Evolutionary conservation across 352 stramenopile species (phyloP).

Genomic region (Phytophthora pistaciae): DNA sequence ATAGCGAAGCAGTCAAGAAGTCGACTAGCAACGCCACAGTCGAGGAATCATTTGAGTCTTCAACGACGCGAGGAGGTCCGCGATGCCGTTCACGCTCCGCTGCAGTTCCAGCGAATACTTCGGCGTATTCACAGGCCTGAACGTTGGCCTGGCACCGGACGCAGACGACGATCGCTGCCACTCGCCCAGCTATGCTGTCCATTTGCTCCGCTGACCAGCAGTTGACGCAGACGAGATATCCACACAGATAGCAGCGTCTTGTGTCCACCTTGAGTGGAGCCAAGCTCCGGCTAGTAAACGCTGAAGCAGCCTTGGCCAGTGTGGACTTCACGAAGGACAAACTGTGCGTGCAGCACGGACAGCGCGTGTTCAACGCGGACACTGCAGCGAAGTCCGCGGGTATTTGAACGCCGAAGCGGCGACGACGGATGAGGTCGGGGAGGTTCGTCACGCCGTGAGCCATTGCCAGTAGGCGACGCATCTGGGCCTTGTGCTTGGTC

Average conservation of each 20-base stretch:
- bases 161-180: constrained; percentile 54
- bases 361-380: constrained; percentile 51
- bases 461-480: constrained; percentile 36
- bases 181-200: constrained; percentile 32
- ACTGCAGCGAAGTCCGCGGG: constrained; percentile 46
- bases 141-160: constrained; percentile 52
- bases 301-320: constrained; percentile 13
- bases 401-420: constrained; percentile 61
- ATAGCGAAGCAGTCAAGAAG: constrained; percentile 15
- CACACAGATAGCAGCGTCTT: constrained; percentile 47
- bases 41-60: constrained; percentile 1
- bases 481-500: constrained; percentile 16
- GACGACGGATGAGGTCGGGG: constrained; percentile 54
- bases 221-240: constrained; percentile 44
- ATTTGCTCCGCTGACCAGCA: constrained; percentile 44
- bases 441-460: constrained; percentile 45
- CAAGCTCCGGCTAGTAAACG: constrained; percentile 10
- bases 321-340: constrained; percentile 34
- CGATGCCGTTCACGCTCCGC: constrained; percentile 24
- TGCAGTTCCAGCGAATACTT: constrained; percentile 32
- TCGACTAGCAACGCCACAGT: constrained; percentile 14
- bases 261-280: constrained; percentile 23
- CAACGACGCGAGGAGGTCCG: constrained; percentile 26
- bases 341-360: constrained; percentile 60
- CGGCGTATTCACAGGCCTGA: constrained; percentile 54